These are phyloP conservation scores for Pseudocercospora fijiensis DNA, from an alignment of 2,329 filamentous ascomycete species.

Conservation along the genomic window DNA sequence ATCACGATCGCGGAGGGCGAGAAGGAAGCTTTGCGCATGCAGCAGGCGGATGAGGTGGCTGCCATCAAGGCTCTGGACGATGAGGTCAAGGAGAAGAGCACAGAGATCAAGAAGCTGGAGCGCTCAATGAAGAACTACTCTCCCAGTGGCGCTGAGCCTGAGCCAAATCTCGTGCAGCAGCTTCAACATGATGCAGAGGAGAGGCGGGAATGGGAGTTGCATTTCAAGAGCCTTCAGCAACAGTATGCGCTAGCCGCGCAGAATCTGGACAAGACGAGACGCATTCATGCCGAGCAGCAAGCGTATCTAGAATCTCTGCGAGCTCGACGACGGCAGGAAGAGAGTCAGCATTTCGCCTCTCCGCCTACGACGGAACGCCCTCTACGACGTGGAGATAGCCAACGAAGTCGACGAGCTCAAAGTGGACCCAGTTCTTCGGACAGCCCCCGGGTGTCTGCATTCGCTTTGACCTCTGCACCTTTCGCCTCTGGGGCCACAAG, in stretches of 20 bases:
- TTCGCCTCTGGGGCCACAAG: slow-evolving; percentile 45
- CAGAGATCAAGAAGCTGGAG: slow-evolving; percentile 71
- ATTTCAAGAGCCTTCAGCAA: slow-evolving; percentile 32
- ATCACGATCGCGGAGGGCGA: slow-evolving; percentile 41
- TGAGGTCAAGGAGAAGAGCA: slow-evolving; percentile 69
- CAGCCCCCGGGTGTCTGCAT: slow-evolving; percentile 31
- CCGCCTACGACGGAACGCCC: slow-evolving; percentile 29
- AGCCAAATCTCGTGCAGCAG: slow-evolving; percentile 37
- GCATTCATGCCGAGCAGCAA: slow-evolving; percentile 48
- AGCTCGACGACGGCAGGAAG: slow-evolving; percentile 34
- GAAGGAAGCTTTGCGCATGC: slow-evolving; percentile 44
- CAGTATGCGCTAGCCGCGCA: slow-evolving; percentile 36
- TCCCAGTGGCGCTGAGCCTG: slow-evolving; percentile 30
- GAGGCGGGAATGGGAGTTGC: slow-evolving; percentile 41
- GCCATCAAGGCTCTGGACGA: slow-evolving; percentile 65
- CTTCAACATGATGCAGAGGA: slow-evolving; percentile 43
- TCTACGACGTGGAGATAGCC: slow-evolving; percentile 41
- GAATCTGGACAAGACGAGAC: slow-evolving; percentile 37
- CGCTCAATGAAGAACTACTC: slow-evolving; percentile 60
- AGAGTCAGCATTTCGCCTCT: slow-evolving; percentile 28
- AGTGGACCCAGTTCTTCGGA: slow-evolving; percentile 36
- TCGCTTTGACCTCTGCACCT: slow-evolving; percentile 30
- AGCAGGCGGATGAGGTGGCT: slow-evolving; percentile 44
- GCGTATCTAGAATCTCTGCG: slow-evolving; percentile 33
- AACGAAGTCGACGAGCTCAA: slow-evolving; percentile 42